Evolutionary conservation across 169 alveolate species (phyloP).

Genomic region (Cardiosporidium cionae): DNA sequence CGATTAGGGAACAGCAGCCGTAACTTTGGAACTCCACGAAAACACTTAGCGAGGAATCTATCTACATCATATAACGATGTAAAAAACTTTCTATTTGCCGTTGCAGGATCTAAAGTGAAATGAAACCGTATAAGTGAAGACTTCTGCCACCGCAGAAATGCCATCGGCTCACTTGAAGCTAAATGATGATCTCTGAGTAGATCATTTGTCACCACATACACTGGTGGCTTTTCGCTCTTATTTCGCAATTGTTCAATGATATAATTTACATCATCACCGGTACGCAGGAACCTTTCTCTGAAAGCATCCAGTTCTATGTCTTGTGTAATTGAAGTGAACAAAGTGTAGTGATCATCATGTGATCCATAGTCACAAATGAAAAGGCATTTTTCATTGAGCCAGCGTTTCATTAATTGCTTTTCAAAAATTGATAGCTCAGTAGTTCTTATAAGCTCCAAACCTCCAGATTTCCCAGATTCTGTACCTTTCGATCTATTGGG

Average conservation of each 20-base stretch:
- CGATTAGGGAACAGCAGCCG: no score
- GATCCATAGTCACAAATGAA: neutral
- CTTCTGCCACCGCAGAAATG: neutral
- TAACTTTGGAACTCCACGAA: no score
- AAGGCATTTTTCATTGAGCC: slow-evolving; percentile 1
- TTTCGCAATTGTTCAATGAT: neutral
- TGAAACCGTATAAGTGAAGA: neutral
- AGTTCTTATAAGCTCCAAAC: neutral
- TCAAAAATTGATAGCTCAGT: neutral
- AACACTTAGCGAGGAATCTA: no score
- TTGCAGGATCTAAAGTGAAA: no score
- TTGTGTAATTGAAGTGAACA: neutral
- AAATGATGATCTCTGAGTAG: slow-evolving; percentile 6
- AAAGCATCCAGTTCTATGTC: neutral
- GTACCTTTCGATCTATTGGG: slow-evolving; percentile 1
- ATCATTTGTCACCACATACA: slow-evolving; percentile 4
- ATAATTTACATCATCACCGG: neutral
- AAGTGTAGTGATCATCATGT: neutral
- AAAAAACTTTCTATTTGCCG: no score
- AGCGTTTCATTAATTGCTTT: neutral
- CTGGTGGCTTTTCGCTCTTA: neutral
- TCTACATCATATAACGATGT: no score
- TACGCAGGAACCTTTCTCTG: no score
- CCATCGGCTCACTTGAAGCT: neutral
- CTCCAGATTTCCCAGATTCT: neutral